Evolutionary conservation across 805 yeast genomes (phyloP).

Genomic region (Candida michaelii): DNA sequence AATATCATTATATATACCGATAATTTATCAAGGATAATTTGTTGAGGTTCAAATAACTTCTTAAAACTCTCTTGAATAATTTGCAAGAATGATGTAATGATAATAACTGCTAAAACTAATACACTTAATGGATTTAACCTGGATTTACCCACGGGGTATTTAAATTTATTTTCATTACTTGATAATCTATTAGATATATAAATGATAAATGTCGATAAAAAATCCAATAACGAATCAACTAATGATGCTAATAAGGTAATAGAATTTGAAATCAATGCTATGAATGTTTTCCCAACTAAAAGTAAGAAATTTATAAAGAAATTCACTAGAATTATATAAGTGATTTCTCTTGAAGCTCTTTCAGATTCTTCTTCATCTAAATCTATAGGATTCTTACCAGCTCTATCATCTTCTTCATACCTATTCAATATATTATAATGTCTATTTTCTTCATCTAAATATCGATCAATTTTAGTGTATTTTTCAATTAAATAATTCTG

Average conservation of each 20-base stretch:
- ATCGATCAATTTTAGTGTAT: constrained; percentile 58
- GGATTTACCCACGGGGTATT: constrained; percentile 70
- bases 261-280: constrained; percentile 64
- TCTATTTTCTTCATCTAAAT: constrained; percentile 66
- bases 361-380: constrained; percentile 29
- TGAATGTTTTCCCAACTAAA: constrained; percentile 58
- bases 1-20: constrained; percentile 55
- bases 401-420: constrained; percentile 32
- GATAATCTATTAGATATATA: constrained; percentile 57
- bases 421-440: constrained; percentile 62
- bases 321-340: constrained; percentile 62
- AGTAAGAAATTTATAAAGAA: constrained; percentile 59
- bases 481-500: constrained; percentile 63
- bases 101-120: constrained; percentile 67
- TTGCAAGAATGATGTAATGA: constrained; percentile 68
- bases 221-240: constrained; percentile 73
- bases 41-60: constrained; percentile 34
- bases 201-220: constrained; percentile 72
- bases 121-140: constrained; percentile 80
- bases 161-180: constrained; percentile 44
- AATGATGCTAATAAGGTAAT: constrained; percentile 77
- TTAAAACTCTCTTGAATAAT: constrained; percentile 65
- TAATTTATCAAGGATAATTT: constrained; percentile 26
- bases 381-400: constrained; percentile 5
- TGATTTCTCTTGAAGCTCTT: constrained; percentile 44